phyloP scores from a whole-genome alignment of 805 yeast species.

The Wickerhamomyces hampshirensis region DNA sequence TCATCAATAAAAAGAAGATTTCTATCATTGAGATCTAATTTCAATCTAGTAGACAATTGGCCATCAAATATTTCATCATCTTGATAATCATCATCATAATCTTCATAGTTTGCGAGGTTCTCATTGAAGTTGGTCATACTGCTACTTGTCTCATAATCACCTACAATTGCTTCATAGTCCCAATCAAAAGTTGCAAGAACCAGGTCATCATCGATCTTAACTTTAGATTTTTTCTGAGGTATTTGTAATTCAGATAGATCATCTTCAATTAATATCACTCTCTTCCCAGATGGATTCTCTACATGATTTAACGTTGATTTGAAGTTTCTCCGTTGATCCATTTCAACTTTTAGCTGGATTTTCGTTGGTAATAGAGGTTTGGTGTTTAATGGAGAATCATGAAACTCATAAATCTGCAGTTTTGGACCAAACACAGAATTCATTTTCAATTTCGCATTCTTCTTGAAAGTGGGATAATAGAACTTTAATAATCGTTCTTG shows the following conservation, averaged over 20 bases:
- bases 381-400: conserved; percentile 32
- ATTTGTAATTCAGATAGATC: conserved; percentile 10
- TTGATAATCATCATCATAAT: conserved; percentile 40
- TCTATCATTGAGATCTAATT: conserved; percentile 85
- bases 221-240: conserved; percentile 12
- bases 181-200: conserved; percentile 71
- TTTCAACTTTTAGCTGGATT: conserved; percentile 53
- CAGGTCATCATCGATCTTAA: conserved; percentile 41
- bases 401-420: conserved; percentile 49
- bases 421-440: conserved; percentile 62
- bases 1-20: conserved; percentile 62
- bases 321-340: conserved; percentile 55
- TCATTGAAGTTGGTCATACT: neutral
- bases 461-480: conserved; percentile 61
- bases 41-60: conserved; percentile 35
- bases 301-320: conserved; percentile 26
- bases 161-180: conserved; percentile 63
- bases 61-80: conserved; percentile 80
- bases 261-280: conserved; percentile 13
- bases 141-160: conserved; percentile 27
- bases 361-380: conserved; percentile 50
- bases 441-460: conserved; percentile 53
- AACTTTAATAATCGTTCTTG: conserved; percentile 34
- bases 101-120: conserved; percentile 1
- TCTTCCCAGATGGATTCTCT: conserved; percentile 10